Evolutionary conservation across 1,284 basidiomycete genomes (phyloP).

Genomic region (Sanghuangporus weigelae): DNA sequence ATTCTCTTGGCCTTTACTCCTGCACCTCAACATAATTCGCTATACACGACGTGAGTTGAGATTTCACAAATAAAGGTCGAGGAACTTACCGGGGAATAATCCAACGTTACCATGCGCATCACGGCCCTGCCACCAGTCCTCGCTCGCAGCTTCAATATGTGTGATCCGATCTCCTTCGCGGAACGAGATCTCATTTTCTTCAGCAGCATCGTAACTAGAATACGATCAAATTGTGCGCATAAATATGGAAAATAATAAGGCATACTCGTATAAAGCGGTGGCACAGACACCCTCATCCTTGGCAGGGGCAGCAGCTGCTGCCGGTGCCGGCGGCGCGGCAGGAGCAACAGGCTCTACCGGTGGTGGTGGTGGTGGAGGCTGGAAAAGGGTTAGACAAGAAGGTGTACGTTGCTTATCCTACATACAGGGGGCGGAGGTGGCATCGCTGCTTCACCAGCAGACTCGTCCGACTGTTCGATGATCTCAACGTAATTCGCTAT

Average conservation of each 20-base stretch:
- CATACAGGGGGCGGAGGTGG: constrained; percentile 40
- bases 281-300: constrained; percentile 58
- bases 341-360: constrained; percentile 40
- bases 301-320: constrained; percentile 27
- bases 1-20: constrained; percentile 28
- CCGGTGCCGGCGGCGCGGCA: constrained; percentile 26
- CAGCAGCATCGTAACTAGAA: constrained; percentile 73
- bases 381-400: neutral
- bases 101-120: constrained; percentile 59
- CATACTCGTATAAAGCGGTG: constrained; percentile 75
- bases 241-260: neutral
- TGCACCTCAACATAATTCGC: constrained; percentile 61
- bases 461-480: constrained; percentile 37
- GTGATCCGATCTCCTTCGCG: constrained; percentile 74
- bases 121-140: constrained; percentile 89
- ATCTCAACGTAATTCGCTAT: constrained; percentile 80
- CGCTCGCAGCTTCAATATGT: constrained; percentile 65
- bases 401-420: constrained; percentile 11
- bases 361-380: constrained; percentile 31
- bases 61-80: constrained; percentile 2
- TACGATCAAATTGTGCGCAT: neutral
- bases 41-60: constrained; percentile 23
- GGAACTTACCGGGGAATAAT: constrained; percentile 75
- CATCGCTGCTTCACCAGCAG: constrained; percentile 32
- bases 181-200: constrained; percentile 88